phyloP scores from a whole-genome alignment of 345 rosid genomes.

The Melaleuca quinquenervia region DNA sequence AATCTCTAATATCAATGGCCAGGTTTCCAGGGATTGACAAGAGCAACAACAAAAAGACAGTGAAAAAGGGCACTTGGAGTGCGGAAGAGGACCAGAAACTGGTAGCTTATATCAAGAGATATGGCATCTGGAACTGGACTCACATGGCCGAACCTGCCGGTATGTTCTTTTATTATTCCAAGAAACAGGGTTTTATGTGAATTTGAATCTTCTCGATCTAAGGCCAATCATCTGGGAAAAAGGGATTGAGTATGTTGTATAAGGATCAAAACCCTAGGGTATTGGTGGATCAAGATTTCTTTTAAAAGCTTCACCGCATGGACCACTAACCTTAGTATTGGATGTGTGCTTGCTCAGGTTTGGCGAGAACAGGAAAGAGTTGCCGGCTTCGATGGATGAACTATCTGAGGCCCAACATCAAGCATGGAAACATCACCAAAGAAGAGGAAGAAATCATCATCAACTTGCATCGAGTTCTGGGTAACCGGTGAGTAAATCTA shows the following conservation, averaged over 20 bases:
- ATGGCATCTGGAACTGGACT: slow-evolving; percentile 9
- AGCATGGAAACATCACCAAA: slow-evolving; percentile 4
- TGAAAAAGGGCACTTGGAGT: slow-evolving; percentile 6
- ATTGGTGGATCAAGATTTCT: background rate
- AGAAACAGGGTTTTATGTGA: background rate
- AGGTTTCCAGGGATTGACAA: background rate
- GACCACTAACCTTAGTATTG: background rate
- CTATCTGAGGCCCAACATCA: slow-evolving; percentile 8
- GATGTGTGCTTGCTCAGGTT: background rate
- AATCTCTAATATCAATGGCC: background rate
- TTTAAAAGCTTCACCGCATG: background rate
- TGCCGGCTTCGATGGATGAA: slow-evolving; percentile 19
- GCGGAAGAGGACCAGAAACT: slow-evolving; percentile 4
- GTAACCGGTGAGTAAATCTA: slow-evolving; percentile 1
- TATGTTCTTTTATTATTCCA: background rate
- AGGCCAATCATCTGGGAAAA: background rate
- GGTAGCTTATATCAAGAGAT: background rate
- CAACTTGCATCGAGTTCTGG: background rate
- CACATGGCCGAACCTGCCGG: slow-evolving; percentile 3
- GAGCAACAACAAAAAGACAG: background rate
- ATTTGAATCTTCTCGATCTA: background rate
- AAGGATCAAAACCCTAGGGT: background rate
- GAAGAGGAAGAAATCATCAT: slow-evolving; percentile 9
- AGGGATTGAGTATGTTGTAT: background rate
- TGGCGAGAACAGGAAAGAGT: slow-evolving; percentile 10